These are phyloP conservation scores for Backusella tarrabulga DNA, from an alignment of 192 early-diverging fungal genomes.

Conservation along the genomic window DNA sequence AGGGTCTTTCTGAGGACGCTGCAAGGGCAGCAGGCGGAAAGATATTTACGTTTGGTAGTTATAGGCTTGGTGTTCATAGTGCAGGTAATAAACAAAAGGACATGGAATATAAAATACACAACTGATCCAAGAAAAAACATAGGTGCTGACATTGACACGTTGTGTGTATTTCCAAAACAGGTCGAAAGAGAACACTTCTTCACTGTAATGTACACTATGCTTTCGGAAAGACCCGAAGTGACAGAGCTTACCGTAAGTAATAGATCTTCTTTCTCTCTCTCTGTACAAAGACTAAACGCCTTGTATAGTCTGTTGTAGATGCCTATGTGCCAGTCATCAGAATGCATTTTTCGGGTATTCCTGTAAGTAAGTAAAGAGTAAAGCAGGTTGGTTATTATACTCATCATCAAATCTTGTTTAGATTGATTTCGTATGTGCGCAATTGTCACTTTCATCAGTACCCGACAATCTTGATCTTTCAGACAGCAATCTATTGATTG, in stretches of 20 bases:
- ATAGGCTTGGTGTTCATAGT: slow-evolving; percentile 91
- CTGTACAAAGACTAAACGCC: background rate
- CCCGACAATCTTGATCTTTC: slow-evolving; percentile 83
- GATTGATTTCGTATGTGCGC: slow-evolving; percentile 94
- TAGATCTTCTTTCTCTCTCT: background rate
- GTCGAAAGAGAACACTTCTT: slow-evolving; percentile 94
- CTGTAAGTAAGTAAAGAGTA: slow-evolving; percentile 46
- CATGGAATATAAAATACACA: background rate
- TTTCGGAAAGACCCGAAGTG: slow-evolving; percentile 78
- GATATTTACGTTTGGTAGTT: slow-evolving; percentile 98
- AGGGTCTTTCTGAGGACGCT: slow-evolving; percentile 73
- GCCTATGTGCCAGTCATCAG: slow-evolving; percentile 96
- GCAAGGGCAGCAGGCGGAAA: slow-evolving; percentile 91
- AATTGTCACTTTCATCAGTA: slow-evolving; percentile 66
- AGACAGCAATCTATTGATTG: slow-evolving; percentile 81
- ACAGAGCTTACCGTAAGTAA: slow-evolving; percentile 71
- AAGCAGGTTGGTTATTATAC: background rate
- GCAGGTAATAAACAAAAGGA: slow-evolving; percentile 54
- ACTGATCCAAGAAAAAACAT: background rate
- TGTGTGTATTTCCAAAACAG: slow-evolving; percentile 91
- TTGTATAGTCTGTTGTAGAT: slow-evolving; percentile 66
- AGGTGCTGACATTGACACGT: slow-evolving; percentile 96
- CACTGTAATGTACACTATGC: slow-evolving; percentile 77
- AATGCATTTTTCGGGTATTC: slow-evolving; percentile 88
- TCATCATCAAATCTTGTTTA: slow-evolving; percentile 23